phyloP scores from a whole-genome alignment of 331 rosid genomes.

The Prunus yedoensis region DNA sequence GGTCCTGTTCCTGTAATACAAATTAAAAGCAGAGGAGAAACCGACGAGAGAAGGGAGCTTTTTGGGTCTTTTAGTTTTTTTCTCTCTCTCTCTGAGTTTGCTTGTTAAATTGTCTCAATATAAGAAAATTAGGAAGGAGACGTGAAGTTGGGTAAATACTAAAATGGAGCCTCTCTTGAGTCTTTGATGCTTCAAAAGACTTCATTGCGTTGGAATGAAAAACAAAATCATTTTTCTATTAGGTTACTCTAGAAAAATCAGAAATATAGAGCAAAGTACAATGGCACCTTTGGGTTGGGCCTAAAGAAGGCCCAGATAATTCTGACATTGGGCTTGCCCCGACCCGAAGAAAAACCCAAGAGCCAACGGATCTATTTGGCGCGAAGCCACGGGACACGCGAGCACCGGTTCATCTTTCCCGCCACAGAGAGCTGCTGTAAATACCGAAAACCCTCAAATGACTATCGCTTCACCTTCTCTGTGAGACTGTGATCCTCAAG shows the following conservation, averaged over 20 bases:
- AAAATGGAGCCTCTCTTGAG: neutral
- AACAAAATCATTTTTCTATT: neutral
- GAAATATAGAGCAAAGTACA: neutral
- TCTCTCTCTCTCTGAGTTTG: neutral
- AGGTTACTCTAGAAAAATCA: neutral
- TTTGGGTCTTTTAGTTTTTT: neutral
- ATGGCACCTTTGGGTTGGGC: neutral
- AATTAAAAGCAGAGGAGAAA: constrained; percentile 23
- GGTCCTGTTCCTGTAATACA: neutral
- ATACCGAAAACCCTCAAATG: neutral
- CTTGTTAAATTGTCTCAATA: neutral
- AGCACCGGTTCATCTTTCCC: constrained; percentile 32
- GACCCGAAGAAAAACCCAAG: neutral
- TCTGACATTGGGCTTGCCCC: constrained; percentile 9
- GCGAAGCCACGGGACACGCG: constrained; percentile 44
- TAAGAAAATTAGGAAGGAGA: constrained; percentile 19
- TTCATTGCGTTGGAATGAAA: neutral
- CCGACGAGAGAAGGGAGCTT: constrained; percentile 11
- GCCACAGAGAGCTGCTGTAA: constrained; percentile 28
- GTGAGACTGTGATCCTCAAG: neutral
- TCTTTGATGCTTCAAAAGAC: neutral
- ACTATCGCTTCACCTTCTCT: neutral
- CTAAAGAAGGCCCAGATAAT: neutral
- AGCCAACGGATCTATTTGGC: constrained; percentile 57
- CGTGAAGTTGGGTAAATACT: constrained; percentile 31